Evolutionary conservation across 768 basidiomycete genomes (phyloP).

Genomic region (Naematelia encephala): DNA sequence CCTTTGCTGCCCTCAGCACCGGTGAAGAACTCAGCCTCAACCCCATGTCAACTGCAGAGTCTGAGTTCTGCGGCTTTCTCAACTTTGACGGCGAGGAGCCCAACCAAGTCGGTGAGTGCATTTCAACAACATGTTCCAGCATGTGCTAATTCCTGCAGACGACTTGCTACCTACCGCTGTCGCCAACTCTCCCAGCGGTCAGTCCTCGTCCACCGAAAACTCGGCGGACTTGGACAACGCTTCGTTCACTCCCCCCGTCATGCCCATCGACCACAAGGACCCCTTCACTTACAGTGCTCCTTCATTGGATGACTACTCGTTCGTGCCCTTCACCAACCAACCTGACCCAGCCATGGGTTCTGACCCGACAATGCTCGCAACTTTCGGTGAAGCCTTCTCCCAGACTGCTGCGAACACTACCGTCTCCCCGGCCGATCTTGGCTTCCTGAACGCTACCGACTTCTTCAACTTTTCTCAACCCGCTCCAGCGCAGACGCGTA

Average conservation of each 20-base stretch:
- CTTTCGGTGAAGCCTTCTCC: slow-evolving; percentile 26
- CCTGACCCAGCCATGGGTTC: slow-evolving; percentile 9
- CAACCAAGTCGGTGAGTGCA: background rate
- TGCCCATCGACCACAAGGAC: slow-evolving; percentile 22
- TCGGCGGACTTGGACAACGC: slow-evolving; percentile 19
- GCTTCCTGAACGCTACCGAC: background rate
- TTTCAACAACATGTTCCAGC: background rate
- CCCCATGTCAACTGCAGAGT: background rate
- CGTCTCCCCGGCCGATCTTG: background rate
- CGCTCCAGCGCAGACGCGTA: slow-evolving; percentile 8
- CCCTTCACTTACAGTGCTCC: slow-evolving; percentile 7
- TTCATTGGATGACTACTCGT: background rate
- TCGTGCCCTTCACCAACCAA: slow-evolving; percentile 3
- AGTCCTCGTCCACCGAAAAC: background rate
- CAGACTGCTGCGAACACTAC: slow-evolving; percentile 19
- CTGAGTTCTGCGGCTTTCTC: background rate
- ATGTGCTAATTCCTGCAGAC: background rate
- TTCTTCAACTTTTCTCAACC: background rate
- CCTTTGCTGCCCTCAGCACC: background rate
- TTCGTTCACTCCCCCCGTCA: slow-evolving; percentile 2
- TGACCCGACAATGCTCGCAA: slow-evolving; percentile 34
- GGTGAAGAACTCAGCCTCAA: background rate
- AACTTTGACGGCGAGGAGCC: background rate
- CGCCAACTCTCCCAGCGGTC: background rate
- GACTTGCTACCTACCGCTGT: background rate